A percentile compares a stretch with the other conserved stretches of the same genome.
Conservation (phyloP, 139 green algal species). For the Auxenochlorella protothecoides region DNA sequence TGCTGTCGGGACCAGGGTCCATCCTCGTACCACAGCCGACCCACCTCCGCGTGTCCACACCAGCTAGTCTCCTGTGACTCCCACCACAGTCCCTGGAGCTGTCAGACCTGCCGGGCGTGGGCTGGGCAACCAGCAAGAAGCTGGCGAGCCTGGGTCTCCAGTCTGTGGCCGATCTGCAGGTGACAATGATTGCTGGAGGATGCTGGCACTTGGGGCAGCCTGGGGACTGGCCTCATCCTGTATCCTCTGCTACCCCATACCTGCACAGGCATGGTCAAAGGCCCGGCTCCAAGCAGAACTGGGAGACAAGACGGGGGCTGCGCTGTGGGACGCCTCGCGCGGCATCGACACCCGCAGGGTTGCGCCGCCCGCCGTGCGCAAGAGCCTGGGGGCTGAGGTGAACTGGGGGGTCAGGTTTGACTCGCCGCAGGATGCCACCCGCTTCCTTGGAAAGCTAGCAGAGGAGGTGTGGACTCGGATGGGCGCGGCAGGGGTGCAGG, state of each 20-base stretch:
- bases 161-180: constrained; percentile 39
- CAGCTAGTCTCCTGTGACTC: not conserved
- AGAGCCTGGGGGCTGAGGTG: constrained; percentile 76
- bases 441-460: constrained; percentile 51
- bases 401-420: constrained; percentile 89
- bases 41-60: not conserved
- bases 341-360: constrained; percentile 24
- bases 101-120: constrained; percentile 76
- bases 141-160: constrained; percentile 50
- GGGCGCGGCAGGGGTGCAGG: constrained; percentile 27
- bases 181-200: not conserved
- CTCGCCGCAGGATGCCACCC: constrained; percentile 35
- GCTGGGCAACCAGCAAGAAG: constrained; percentile 46
- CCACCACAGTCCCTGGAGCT: constrained; percentile 42
- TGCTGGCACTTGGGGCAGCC: no score
- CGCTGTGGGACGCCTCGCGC: constrained; percentile 37
- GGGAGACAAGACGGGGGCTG: constrained; percentile 60
- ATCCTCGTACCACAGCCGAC: no score
- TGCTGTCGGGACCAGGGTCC: no score
- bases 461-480: constrained; percentile 31
- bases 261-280: constrained; percentile 23
- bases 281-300: constrained; percentile 47
- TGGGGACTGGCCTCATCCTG: constrained; percentile 9
- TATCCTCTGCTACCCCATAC: not conserved
- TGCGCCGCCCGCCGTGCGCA: constrained; percentile 24